Conservation (phyloP, 2,329 filamentous ascomycete genomes). For the Knufia fluminis region DNA sequence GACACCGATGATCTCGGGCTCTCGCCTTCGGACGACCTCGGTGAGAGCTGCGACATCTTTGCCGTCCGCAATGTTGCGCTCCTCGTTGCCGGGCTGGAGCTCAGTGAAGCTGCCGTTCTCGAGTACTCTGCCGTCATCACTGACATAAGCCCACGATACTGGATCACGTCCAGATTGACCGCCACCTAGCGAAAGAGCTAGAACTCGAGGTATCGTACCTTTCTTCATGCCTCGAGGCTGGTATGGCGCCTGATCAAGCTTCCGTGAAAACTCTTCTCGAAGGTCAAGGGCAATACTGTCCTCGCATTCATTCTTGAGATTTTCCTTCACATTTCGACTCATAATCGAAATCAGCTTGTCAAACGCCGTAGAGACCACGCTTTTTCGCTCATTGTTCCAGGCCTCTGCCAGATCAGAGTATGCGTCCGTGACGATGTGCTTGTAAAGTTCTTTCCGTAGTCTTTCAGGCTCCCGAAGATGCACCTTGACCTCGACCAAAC, state of each 20-base stretch:
- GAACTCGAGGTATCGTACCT: constrained; percentile 76
- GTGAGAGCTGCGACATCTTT: constrained; percentile 61
- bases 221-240: constrained; percentile 88
- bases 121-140: constrained; percentile 80
- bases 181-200: constrained; percentile 78
- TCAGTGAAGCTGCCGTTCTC: constrained; percentile 85
- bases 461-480: constrained; percentile 65
- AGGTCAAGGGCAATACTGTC: constrained; percentile 81
- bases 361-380: constrained; percentile 73
- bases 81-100: constrained; percentile 55
- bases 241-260: constrained; percentile 90
- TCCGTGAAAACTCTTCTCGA: constrained; percentile 78
- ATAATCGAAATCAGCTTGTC: constrained; percentile 75
- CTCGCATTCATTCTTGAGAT: constrained; percentile 85
- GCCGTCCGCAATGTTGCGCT: constrained; percentile 59
- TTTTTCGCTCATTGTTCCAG: constrained; percentile 82
- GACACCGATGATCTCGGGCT: constrained; percentile 82
- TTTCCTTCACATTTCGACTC: constrained; percentile 87
- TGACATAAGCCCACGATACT: constrained; percentile 83
- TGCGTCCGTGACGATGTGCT: constrained; percentile 86
- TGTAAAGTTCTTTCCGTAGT: constrained; percentile 67
- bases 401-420: constrained; percentile 89
- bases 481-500: constrained; percentile 76
- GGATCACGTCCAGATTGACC: constrained; percentile 66
- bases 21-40: constrained; percentile 67